Base-by-base conservation (phyloP, 2,329 filamentous ascomycete species). In the Rutstroemia sp. region DNA sequence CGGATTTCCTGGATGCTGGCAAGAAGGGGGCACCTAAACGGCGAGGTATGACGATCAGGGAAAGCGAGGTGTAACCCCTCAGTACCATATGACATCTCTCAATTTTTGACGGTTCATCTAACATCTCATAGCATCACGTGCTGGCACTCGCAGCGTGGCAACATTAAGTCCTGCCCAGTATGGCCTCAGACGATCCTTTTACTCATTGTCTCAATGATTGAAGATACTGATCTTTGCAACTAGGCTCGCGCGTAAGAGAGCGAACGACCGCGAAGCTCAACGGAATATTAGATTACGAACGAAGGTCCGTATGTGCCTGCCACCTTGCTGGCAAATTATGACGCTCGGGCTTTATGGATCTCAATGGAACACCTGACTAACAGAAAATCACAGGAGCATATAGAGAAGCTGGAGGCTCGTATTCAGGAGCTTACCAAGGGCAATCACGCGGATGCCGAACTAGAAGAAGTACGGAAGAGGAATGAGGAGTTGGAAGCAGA, bases 241-340 rank as follows among this genome's bases (percentile, higher is more conserved):
- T 61, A 91, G 96, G 73, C 81, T 96, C 57, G 88, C 87, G 37
- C 86, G 91, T 70, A 96, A 96, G 76, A 81, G 91, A 61, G 89
- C 89, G 68, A 95, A 95, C 74, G 91, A 96, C 70, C 83, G 91
- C 60, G 89, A 95, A 72, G 91, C 91, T 44, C 91, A 96, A 73
- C 82, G 91, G 50, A 89, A 88, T 44, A 95, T 58, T 5, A 46
- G 48, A 27, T 27, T 25, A 17, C 54, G 50, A 54, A 57, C 19
- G 2, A 57, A 53, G 53, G 53, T 55, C 23, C 17, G 46, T 19
- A 42, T 17, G 9, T 17, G 5, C 39, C n/a, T n/a, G 12, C 9
- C 2, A 34, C 14, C 3, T 12, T 34, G 30, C 30, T 34, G 30
- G 9, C 12, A 0, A 14, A 34, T 12, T 12, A 34, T 34, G 30